Evolutionary conservation across 2,329 filamentous ascomycete genomes (phyloP), one percentile per base, ranked within the genome.

Genomic region (Verticillium albo-atrum): DNA sequence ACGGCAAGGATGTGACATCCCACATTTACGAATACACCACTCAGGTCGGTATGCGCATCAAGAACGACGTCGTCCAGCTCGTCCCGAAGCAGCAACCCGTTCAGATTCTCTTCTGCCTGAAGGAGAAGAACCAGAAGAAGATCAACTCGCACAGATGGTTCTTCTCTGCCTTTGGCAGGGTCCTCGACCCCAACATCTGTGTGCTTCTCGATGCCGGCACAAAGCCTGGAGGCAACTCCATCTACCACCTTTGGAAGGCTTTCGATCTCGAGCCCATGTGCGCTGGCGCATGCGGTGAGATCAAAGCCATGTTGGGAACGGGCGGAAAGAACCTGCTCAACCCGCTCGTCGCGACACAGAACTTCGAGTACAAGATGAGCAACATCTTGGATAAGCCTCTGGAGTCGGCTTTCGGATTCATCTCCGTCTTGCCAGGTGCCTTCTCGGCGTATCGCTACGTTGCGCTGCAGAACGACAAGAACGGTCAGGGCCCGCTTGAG

Each of bases 291-390:
- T 99, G 95, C 75, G 95, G 95, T 76, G 95, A 99, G 75, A 99
- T 99, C 80, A 98, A 99, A 76, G 94, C 94, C 65, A 97, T 98
- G 93, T 81, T 98, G 77, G 89, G 89, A 27, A 86, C 86, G 3
- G 87, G 84, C 60, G 93, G 94, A 64, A 94, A 90, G 75, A 92
- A 96, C 68, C 83, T 99, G 35, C 73, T 97, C 65, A 99, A 98
- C 70, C 95, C 95, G 0, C 83, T 99, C 4, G 91, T 99, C 25
- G 95, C 95, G 2, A 93, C 93, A 1, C 95, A 99, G 70, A 99
- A 99, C 71, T 99, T 99, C 68, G 95, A 99, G 79, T 99, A 99
- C 83, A 99, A 99, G 83, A 97, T 99, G 90, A 97, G 92, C 74
- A 99, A 99, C 71, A 99, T 99, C 71, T 83, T 99, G 52, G 95